Base-by-base conservation (phyloP, 129 eudicot genomes). In the Dittrichia graveolens region DNA sequence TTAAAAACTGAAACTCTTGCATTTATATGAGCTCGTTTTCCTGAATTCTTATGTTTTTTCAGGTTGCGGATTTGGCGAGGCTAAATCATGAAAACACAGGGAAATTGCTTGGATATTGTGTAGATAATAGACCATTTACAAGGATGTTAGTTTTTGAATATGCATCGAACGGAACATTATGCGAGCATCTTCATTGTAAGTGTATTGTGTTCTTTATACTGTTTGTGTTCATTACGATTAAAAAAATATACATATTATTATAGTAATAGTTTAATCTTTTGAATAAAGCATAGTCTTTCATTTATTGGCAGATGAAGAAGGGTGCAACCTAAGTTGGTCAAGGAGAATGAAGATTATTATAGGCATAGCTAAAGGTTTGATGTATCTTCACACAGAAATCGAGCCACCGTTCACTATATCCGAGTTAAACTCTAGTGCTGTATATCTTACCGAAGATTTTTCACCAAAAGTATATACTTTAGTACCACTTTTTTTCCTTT, bases 111-210 rank as follows among this genome's bases (percentile, higher is more conserved):
- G 99, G 99, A 8, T 95, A 88, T 78, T 90, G 97, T 79, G 81
- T 78, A 55, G 97, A 88, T 71, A 83, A 75, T 71, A 59, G 50
- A 60, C 99, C 99, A 13, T 90, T 95, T 74, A 82, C 99, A 16
- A 83, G 99, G 78, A 95, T 95, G 99, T 81, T 95, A 66, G 91
- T 95, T 35, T 90, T 95, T 69, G 97, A 95, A 64, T 95, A 95
- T 44, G 91, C 99, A 71, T 95, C 99, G 13, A 90, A 95, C 62
- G 99, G 99, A 60, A 95, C 99, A 35, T 81, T 95, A 45, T 86
- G 85, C 59, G 99, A 95, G 83, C 96, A 95, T 76, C 86, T 94
- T 52, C 99, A 95, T 72, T 95, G 99, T 95, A 83, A 83, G 94
- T 74, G 52, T 19, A 18, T 42, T 55, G 37, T 8, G 37, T 46